A percentile compares a stretch with the other conserved stretches of the same genome.
Evolutionary conservation across 164 flowering plant species (phyloP).

Genomic region (Vitis rotundifolia): DNA sequence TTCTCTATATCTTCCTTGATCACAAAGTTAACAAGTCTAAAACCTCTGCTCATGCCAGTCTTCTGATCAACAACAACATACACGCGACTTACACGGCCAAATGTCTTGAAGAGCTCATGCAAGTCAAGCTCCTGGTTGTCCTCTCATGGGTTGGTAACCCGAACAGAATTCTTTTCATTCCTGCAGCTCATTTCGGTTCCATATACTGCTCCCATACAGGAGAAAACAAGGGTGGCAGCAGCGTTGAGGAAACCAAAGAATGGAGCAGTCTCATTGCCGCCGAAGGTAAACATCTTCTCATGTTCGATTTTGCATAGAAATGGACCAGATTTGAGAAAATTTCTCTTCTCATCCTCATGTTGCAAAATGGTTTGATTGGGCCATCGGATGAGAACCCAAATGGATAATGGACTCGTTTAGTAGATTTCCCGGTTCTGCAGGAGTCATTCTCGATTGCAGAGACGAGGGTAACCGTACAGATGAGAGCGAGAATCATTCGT

Average conservation of each 20-base stretch:
- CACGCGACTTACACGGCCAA: conserved; percentile 46
- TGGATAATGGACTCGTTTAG: too few species aligned
- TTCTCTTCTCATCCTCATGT: too few species aligned
- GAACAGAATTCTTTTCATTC: conserved; percentile 52
- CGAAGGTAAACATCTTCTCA: conserved; percentile 44
- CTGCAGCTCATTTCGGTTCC: conserved; percentile 36
- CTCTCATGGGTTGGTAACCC: conserved; percentile 51
- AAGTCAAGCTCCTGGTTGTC: conserved; percentile 46
- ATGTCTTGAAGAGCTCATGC: conserved; percentile 50
- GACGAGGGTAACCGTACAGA: too few species aligned
- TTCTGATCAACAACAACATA: conserved; percentile 54
- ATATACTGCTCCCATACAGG: too few species aligned
- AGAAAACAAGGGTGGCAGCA: conserved; percentile 83
- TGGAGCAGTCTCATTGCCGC: conserved; percentile 85
- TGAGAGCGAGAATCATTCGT: too few species aligned
- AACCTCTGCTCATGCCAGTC: conserved; percentile 50
- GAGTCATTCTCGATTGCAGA: too few species aligned
- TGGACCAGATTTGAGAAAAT: conserved; percentile 20
- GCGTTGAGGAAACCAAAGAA: conserved; percentile 90
- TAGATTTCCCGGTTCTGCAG: too few species aligned
- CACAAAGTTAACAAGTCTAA: conserved; percentile 49
- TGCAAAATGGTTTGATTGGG: too few species aligned
- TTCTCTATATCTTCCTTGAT: conserved; percentile 31
- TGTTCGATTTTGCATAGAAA: conserved; percentile 4
- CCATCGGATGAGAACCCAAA: too few species aligned